phyloP scores from a whole-genome alignment of 1,284 basidiomycete genomes.

The Pascua guehoae region DNA sequence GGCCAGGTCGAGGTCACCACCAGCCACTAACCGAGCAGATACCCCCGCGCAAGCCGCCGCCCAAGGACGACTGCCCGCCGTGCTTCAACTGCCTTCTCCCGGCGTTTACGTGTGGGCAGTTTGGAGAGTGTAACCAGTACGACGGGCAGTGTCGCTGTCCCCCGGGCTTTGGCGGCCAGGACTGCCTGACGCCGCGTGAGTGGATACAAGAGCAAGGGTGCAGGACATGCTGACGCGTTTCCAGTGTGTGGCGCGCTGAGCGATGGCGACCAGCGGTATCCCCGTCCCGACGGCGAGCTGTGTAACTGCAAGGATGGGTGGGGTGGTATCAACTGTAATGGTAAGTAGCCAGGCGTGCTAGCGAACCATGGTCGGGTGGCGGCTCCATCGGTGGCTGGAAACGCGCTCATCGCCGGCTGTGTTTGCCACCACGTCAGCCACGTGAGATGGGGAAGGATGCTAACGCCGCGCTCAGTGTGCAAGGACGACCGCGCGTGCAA shows the following conservation, averaged over 20 bases:
- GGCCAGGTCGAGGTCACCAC: too few relatives aligned
- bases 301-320: constrained; percentile 93
- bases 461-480: constrained; percentile 66
- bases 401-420: too few relatives aligned
- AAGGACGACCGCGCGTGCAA: constrained; percentile 72
- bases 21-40: too few relatives aligned
- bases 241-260: constrained; percentile 84
- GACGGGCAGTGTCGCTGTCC: constrained; percentile 89
- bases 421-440: too few relatives aligned
- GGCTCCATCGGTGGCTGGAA: too few relatives aligned
- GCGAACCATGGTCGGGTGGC: too few relatives aligned
- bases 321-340: constrained; percentile 94
- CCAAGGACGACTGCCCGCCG: constrained; percentile 42
- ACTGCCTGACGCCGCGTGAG: constrained; percentile 78
- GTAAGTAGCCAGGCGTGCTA: constrained; percentile 52
- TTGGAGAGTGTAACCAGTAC: constrained; percentile 77
- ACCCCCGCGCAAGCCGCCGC: constrained; percentile 22
- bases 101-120: constrained; percentile 77
- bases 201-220: constrained; percentile 17
- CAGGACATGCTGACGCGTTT: neutral
- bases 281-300: constrained; percentile 67
- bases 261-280: constrained; percentile 77
- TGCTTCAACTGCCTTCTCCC: constrained; percentile 86
- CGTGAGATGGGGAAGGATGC: too few relatives aligned
- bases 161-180: constrained; percentile 83